Evolutionary conservation across 176 grass and related monocot species (phyloP), one percentile per base, ranked within the genome.

Genomic region (Phoenix dactylifera): DNA sequence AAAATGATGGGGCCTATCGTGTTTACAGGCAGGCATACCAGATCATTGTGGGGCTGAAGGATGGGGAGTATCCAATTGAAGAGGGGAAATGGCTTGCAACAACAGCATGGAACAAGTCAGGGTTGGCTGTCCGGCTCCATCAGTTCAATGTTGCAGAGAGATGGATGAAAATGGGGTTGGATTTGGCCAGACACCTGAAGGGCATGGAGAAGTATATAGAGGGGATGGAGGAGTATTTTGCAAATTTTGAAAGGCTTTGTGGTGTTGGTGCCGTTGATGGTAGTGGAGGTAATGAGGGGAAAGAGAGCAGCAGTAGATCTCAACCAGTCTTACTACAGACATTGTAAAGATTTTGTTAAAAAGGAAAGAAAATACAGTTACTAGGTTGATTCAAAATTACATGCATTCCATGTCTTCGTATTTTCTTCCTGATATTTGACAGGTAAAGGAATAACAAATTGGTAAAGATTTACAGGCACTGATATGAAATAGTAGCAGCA

Each of bases 121-220:
- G 51, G 58, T 49, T 97, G 20, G 66, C 78, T 30, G 64, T 50
- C n/a, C 75, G 78, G 51, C 78, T 97, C 52, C 62, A 60, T 18
- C 87, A 97, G 24, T 32, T 16, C 59, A 62, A 68, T 58, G 59
- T 75, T 69, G 87, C 83, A 66, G 85, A 69, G 74, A 97, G 83
- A 74, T 97, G 93, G 93, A 88, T 91, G 77, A 91, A 85, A 67
- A 71, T 85, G 71, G 83, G 81, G 17, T 69, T 97, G 75, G 79
- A 97, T 73, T 66, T 97, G 4, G 76, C 84, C 69, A 75, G 76
- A 32, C 80, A 85, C 67, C 57, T 91, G 29, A 80, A 84, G 24
- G 77, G 81, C 63, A 92, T 91, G 93, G 86, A 97, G 62, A 54
- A 73, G 51, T 63, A 74, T 64, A 62, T 76, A 66, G 49, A 49